A percentile compares a stretch with the other conserved stretches of the same genome.
Conservation (phyloP, 1,139 yeast genomes). For the Scheffersomyces parashehatae region DNA sequence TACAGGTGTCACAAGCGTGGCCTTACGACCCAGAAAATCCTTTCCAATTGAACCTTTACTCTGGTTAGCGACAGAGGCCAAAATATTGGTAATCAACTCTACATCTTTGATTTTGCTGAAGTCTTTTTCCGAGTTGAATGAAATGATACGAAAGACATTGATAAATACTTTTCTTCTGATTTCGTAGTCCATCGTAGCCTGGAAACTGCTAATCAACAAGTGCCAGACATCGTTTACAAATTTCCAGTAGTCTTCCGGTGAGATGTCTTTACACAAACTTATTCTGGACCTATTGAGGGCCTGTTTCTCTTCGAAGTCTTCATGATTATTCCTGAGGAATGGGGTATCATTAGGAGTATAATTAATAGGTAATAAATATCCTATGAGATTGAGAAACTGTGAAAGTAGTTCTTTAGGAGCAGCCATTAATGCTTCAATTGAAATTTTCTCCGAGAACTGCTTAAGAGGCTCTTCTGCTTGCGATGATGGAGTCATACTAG, state of each 20-base stretch:
- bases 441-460: constrained; percentile 26
- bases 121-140: constrained; percentile 22
- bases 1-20: not conserved
- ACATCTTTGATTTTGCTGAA: constrained; percentile 21
- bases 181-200: constrained; percentile 71
- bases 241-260: constrained; percentile 29
- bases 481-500: constrained; percentile 5
- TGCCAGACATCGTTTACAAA: constrained; percentile 59
- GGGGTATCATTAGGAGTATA: constrained; percentile 33
- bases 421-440: constrained; percentile 73
- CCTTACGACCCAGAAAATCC: constrained; percentile 7
- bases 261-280: constrained; percentile 20
- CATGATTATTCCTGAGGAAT: constrained; percentile 26
- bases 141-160: constrained; percentile 55
- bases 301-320: constrained; percentile 25
- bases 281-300: constrained; percentile 30
- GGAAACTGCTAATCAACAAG: constrained; percentile 67
- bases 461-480: not conserved
- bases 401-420: constrained; percentile 67
- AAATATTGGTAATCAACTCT: constrained; percentile 44
- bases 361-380: constrained; percentile 55
- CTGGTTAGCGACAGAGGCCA: constrained; percentile 75
- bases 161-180: constrained; percentile 63
- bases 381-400: constrained; percentile 57
- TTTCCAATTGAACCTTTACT: constrained; percentile 33